Conservation (phyloP, 2,329 filamentous ascomycete species). For the Fusarium ramigenum region DNA sequence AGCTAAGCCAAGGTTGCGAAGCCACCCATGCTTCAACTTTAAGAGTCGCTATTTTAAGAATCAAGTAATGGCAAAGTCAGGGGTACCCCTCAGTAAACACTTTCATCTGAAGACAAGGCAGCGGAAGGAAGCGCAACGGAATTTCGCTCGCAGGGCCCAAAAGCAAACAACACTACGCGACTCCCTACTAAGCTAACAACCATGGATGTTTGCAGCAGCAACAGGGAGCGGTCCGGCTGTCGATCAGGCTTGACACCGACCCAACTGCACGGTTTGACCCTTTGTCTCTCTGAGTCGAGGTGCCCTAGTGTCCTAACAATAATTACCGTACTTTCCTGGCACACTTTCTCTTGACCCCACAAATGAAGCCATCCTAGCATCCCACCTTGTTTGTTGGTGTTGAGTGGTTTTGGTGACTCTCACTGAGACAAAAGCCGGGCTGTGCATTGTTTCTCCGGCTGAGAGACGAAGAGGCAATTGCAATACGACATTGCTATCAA, state of each 20-base stretch:
- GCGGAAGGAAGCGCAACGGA: not conserved
- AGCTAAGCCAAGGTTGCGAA: slow-evolving; percentile 14
- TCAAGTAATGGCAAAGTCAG: slow-evolving; percentile 42
- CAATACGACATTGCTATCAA: slow-evolving; percentile 5
- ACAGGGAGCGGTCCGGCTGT: slow-evolving; percentile 42
- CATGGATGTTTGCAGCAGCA: slow-evolving; percentile 28
- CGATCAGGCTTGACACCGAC: slow-evolving; percentile 32
- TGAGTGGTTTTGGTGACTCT: slow-evolving; percentile 10
- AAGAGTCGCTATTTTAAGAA: slow-evolving; percentile 40
- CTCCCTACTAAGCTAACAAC: slow-evolving; percentile 1
- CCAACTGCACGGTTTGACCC: slow-evolving; percentile 16
- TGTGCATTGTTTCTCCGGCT: slow-evolving; percentile 12
- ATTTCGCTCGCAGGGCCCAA: slow-evolving; percentile 1
- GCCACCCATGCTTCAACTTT: slow-evolving; percentile 12
- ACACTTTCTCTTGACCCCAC: slow-evolving; percentile 15
- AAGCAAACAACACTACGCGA: slow-evolving; percentile 1
- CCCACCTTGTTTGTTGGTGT: slow-evolving; percentile 13
- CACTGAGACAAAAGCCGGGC: slow-evolving; percentile 27
- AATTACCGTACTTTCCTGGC: not conserved
- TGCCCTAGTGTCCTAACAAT: not conserved
- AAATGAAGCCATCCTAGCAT: slow-evolving; percentile 24
- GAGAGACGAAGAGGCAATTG: slow-evolving; percentile 3
- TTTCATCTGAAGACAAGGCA: slow-evolving; percentile 3
- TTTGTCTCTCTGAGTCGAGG: not conserved
- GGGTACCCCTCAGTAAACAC: slow-evolving; percentile 38